phyloP scores from a whole-genome alignment of 164 flowering plant genomes.

The Vitis amurensis region DNA sequence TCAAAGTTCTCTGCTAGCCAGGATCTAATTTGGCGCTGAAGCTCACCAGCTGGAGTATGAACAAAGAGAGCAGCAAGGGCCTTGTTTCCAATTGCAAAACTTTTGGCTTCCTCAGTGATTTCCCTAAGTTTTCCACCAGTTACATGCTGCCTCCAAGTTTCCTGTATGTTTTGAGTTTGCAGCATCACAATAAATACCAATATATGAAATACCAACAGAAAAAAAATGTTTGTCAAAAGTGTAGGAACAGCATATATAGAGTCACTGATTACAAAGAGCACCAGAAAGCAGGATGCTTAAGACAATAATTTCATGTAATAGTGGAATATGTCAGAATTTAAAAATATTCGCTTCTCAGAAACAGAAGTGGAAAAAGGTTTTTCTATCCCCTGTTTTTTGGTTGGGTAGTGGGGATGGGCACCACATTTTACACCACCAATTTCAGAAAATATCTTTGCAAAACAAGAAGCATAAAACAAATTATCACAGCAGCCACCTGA shows the following conservation, averaged over 20 bases:
- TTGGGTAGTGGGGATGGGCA: too few relatives aligned
- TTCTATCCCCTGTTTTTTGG: too few relatives aligned
- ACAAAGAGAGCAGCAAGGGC: slow-evolving; percentile 98
- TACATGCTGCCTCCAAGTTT: slow-evolving; percentile 87
- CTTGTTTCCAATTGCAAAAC: slow-evolving; percentile 86
- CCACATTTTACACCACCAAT: too few relatives aligned
- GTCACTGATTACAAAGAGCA: background rate
- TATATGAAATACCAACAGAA: background rate
- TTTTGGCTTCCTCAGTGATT: slow-evolving; percentile 94
- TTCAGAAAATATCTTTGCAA: too few relatives aligned
- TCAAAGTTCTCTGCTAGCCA: slow-evolving; percentile 98
- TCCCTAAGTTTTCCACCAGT: slow-evolving; percentile 98
- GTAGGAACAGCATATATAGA: background rate
- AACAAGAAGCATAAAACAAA: background rate
- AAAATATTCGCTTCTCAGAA: background rate
- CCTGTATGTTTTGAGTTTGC: slow-evolving; percentile 42
- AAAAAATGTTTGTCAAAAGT: background rate
- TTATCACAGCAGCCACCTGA: slow-evolving; percentile 52
- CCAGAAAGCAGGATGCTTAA: background rate
- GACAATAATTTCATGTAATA: background rate
- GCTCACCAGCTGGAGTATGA: slow-evolving; percentile 99
- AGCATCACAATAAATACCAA: background rate
- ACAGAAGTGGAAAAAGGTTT: background rate
- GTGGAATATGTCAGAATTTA: background rate
- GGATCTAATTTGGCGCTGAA: slow-evolving; percentile 92